Conservation (phyloP, 495 filamentous ascomycete genomes). For the Neurospora pannonica region DNA sequence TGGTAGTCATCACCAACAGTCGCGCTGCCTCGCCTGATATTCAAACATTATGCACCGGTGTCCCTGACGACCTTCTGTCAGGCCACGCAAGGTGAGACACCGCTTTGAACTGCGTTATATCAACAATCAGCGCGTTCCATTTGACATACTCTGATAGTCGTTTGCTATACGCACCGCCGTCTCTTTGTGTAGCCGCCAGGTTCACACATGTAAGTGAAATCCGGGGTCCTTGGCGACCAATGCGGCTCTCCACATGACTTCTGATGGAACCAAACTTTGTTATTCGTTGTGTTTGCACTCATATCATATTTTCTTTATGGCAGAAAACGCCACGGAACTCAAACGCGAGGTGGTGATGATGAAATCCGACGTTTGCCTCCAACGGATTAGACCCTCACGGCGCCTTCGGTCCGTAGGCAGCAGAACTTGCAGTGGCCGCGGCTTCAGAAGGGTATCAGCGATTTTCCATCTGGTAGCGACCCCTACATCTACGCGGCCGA, state of each 20-base stretch:
- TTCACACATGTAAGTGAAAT: not conserved
- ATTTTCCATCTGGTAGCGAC: not conserved
- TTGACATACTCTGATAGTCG: not conserved
- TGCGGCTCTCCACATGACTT: not conserved
- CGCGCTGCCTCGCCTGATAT: not conserved
- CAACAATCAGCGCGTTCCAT: not conserved
- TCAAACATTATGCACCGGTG: not conserved
- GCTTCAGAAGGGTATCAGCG: not conserved
- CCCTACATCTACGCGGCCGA: not conserved
- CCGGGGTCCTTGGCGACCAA: not conserved
- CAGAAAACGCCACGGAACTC: not conserved
- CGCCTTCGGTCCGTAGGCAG: not conserved
- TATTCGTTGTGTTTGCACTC: not conserved
- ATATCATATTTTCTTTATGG: not conserved
- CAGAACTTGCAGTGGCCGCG: not conserved
- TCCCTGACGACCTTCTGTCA: not conserved
- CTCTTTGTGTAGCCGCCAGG: not conserved
- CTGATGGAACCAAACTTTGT: not conserved
- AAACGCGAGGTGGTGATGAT: not conserved
- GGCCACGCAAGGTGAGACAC: not conserved
- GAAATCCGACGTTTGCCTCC: not conserved
- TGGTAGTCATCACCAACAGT: not conserved
- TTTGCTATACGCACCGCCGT: not conserved
- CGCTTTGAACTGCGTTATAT: not conserved
- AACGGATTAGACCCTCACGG: not conserved